These are phyloP conservation scores for Microsporum ferrugineum DNA, from an alignment of 2,329 filamentous ascomycete genomes.

Conservation along the genomic window DNA sequence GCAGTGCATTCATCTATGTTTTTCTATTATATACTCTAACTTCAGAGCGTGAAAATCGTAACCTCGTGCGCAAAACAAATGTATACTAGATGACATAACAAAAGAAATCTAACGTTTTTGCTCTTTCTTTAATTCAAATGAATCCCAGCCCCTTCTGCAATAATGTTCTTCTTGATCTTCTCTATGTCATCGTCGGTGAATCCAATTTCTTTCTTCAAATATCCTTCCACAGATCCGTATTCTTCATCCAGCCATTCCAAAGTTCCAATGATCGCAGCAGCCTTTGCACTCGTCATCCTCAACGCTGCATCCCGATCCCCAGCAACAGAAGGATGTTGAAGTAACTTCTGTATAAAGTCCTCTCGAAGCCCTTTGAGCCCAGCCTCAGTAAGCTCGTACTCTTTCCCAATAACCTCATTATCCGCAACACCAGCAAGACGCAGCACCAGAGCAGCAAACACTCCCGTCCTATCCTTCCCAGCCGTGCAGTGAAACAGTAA, in stretches of 20 bases:
- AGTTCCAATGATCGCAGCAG: slow-evolving; percentile 42
- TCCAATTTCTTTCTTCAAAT: slow-evolving; percentile 49
- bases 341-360: slow-evolving; percentile 38
- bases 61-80: background rate
- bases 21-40: slow-evolving; percentile 2
- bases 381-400: slow-evolving; percentile 21
- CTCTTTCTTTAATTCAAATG: background rate
- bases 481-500: slow-evolving; percentile 62
- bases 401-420: slow-evolving; percentile 41
- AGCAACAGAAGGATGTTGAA: slow-evolving; percentile 41
- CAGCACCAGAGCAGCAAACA: slow-evolving; percentile 56
- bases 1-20: background rate
- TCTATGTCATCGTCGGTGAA: slow-evolving; percentile 46
- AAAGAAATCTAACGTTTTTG: background rate
- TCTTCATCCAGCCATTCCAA: slow-evolving; percentile 46
- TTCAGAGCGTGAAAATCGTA: background rate
- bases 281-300: slow-evolving; percentile 36
- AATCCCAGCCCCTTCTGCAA: slow-evolving; percentile 24
- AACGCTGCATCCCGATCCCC: slow-evolving; percentile 34
- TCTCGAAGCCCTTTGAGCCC: slow-evolving; percentile 37
- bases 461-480: slow-evolving; percentile 66
- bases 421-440: slow-evolving; percentile 51
- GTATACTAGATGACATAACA: background rate
- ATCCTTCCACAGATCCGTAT: slow-evolving; percentile 54
- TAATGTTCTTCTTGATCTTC: slow-evolving; percentile 38